These are phyloP conservation scores for Xylaria sp. DNA, from an alignment of 2,329 filamentous ascomycete genomes.

Conservation along the genomic window DNA sequence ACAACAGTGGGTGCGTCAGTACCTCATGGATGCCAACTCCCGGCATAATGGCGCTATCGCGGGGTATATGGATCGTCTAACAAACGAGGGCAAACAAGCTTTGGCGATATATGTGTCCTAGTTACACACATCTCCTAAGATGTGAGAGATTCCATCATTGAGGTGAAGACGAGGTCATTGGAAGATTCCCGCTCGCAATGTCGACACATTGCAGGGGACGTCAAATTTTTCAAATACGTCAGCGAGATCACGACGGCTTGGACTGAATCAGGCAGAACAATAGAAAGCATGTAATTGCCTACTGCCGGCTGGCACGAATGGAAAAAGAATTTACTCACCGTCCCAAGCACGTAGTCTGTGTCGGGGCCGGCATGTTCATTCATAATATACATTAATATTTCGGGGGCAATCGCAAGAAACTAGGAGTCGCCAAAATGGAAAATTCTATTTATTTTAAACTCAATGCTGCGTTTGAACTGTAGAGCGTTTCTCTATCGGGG, in stretches of 20 bases:
- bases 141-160: background rate
- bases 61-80: constrained; percentile 74
- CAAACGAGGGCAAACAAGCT: constrained; percentile 61
- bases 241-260: background rate
- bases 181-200: background rate
- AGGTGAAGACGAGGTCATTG: background rate
- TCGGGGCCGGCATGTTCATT: background rate
- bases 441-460: background rate
- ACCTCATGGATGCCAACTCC: constrained; percentile 77
- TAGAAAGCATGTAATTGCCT: background rate
- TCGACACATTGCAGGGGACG: background rate
- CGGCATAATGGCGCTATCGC: constrained; percentile 74
- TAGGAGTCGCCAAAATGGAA: background rate
- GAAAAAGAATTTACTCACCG: background rate
- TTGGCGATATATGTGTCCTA: constrained; percentile 56
- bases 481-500: constrained; percentile 15
- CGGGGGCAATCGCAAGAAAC: background rate
- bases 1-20: constrained; percentile 81
- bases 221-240: background rate
- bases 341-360: background rate
- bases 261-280: background rate
- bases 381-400: constrained; percentile 11
- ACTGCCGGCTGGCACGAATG: background rate
- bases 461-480: background rate
- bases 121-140: background rate